Base-by-base conservation (phyloP, 2,329 filamentous ascomycete species). In the Sphaerulina populicola region DNA sequence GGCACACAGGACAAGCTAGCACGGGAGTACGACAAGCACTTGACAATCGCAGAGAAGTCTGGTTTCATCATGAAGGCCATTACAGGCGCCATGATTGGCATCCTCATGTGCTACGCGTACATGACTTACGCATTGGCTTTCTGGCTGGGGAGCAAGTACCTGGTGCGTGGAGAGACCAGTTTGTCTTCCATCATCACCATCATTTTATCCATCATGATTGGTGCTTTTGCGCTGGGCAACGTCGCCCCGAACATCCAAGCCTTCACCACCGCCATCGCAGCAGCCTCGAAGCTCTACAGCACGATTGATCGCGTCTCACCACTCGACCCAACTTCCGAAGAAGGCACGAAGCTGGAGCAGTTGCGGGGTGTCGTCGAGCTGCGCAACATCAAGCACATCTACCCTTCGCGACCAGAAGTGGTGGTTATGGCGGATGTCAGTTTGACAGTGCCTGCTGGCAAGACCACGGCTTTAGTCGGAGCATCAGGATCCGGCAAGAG, bases 401-500 rank as follows among this genome's bases (percentile, higher is more conserved):
- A 98, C 63, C 93, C 93, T 3, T 95, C 89, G 5, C 81, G 93
- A 10, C 88, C 90, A 0, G 90, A 96, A 62, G 89, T 95, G 3
- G 80, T 82, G 1, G 86, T 97, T 36, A 91, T 97, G 82, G 75
- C 93, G 38, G 82, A 84, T 57, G 86, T 97, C 51, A 86, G 75
- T 51, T 78, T 98, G 1, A 69, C 77, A 0, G 84, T 97, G 35
- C 88, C 89, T 1, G 86, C 90, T 2, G 90, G 91, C 15, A 94
- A 95, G 72, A 89, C 86, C 14, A 95, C 91, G 2, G 93, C 93
- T 1, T 74, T 98, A 6, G 93, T 98, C 5, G 93, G 93, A 52
- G 88, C 91, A 0, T 97, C 91, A 9, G 93, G 91, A 9, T 94
- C 86, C 36, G 93, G 93, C 43, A 98, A 97, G 71, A 91, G 85